phyloP scores from a whole-genome alignment of 202 grass and related monocot genomes.

The Tripidium arundinaceum region DNA sequence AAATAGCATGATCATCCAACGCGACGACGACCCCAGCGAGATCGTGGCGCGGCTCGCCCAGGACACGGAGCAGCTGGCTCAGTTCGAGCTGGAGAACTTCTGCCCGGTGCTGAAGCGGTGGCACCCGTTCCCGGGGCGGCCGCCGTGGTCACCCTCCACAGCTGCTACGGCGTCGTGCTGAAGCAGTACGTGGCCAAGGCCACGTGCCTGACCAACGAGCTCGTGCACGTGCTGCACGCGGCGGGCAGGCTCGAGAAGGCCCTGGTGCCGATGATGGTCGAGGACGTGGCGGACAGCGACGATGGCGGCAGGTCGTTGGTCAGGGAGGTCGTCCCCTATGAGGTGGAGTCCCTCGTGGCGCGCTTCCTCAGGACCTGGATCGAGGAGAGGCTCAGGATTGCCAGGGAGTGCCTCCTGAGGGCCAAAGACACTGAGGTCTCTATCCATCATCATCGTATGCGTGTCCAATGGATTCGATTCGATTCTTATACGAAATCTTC shows the following conservation, averaged over 20 bases:
- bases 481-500: neutral
- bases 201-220: conserved; percentile 61
- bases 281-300: conserved; percentile 53
- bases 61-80: conserved; percentile 60
- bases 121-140: conserved; percentile 54
- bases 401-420: conserved; percentile 54
- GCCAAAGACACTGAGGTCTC: conserved; percentile 82
- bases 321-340: conserved; percentile 65
- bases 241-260: conserved; percentile 73
- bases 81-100: conserved; percentile 49
- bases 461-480: neutral
- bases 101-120: conserved; percentile 53
- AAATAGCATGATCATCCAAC: conserved; percentile 30
- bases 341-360: conserved; percentile 59
- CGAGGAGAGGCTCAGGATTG: conserved; percentile 62
- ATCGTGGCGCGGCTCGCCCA: conserved; percentile 61
- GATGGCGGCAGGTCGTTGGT: conserved; percentile 49
- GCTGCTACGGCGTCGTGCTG: conserved; percentile 74
- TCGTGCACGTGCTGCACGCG: conserved; percentile 68
- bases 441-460: neutral
- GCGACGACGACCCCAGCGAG: conserved; percentile 41
- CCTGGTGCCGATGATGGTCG: conserved; percentile 58
- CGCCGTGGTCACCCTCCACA: conserved; percentile 57
- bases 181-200: conserved; percentile 68
- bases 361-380: conserved; percentile 72